phyloP scores from a whole-genome alignment of 1,139 yeast species.

The Kodamaea anthophila region DNA sequence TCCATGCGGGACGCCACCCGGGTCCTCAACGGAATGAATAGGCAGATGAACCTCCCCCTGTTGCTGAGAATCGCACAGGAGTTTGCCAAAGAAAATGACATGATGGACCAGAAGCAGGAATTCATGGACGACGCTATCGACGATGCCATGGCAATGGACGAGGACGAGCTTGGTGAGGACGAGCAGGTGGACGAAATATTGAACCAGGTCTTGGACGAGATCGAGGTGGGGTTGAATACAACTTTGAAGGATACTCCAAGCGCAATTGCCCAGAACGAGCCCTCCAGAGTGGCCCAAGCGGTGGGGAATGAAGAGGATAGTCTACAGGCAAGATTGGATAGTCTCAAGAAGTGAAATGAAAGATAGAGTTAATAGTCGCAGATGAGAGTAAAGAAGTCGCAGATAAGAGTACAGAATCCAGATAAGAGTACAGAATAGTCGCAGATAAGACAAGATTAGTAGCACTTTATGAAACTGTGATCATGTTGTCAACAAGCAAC shows the following conservation, averaged over 20 bases:
- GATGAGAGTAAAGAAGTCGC: too few species aligned
- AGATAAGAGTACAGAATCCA: too few species aligned
- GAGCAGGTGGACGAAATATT: slow-evolving; percentile 94
- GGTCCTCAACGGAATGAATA: slow-evolving; percentile 78
- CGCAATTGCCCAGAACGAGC: slow-evolving; percentile 29
- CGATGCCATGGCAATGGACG: slow-evolving; percentile 86
- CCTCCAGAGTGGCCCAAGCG: slow-evolving; percentile 32
- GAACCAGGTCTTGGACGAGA: slow-evolving; percentile 87
- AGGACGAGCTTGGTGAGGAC: slow-evolving; percentile 58
- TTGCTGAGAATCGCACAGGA: slow-evolving; percentile 88
- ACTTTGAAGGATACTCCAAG: slow-evolving; percentile 65
- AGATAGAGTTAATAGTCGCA: neutral
- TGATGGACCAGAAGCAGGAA: slow-evolving; percentile 98
- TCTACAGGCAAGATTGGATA: slow-evolving; percentile 81
- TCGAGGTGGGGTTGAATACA: slow-evolving; percentile 80
- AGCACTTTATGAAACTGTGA: too few species aligned
- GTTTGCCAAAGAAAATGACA: slow-evolving; percentile 86
- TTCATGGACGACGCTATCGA: slow-evolving; percentile 98
- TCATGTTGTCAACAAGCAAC: too few species aligned
- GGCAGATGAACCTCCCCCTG: slow-evolving; percentile 85
- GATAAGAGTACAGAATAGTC: too few species aligned
- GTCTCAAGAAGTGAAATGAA: slow-evolving; percentile 53
- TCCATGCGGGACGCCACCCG: slow-evolving; percentile 96
- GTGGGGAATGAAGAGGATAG: slow-evolving; percentile 64
- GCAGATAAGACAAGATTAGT: too few species aligned